Evolutionary conservation across 2,329 filamentous ascomycete genomes (phyloP), one percentile per base, ranked within the genome.

Genomic region (Stemphylium vesicarium): DNA sequence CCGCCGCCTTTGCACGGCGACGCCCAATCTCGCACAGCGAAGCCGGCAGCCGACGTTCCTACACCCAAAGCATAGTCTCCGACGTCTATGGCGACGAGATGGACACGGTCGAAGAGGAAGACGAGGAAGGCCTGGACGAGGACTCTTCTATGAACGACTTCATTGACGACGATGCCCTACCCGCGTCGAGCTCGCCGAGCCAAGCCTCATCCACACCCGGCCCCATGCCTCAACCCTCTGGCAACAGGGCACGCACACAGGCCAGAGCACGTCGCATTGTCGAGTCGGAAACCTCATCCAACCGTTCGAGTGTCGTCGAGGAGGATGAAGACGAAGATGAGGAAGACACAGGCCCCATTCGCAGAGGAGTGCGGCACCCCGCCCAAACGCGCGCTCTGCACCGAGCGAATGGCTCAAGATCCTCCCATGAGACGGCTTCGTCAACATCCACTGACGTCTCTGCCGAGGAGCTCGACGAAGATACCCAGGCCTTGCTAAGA

Each of bases 111-210:
- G 74, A 77, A 48, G 77, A 79, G 53, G 75, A 78, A 63, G 76
- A 78, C 46, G 77, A 78, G 41, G 74, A 77, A 20, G 75, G 65
- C 4, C 39, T 69, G 5, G 71, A 74, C 20, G 62, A 74, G 38
- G 73, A 77, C 46, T 77, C 75, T 1, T 77, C 75, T 7, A 77
- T 78, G 75, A 74, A 74, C 49, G 75, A 73, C 50, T 78, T 79
- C 59, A 74, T 78, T 39, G 73, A 76, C 37, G 74, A 77, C 36
- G 70, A 60, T n/a, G 69, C 63, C 10, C 46, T 60, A 4, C 65
- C 63, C 5, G 59, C 61, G 6, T 62, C 63, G 2, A 49, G 53
- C 33, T 72, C 73, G 22, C 55, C 63, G 11, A 66, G 61, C 29
- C 54, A 61, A 31, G 65, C 65, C 22, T 68, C 67, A 2, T 75